A percentile compares a stretch with the other conserved stretches of the same genome.
phyloP scores from a whole-genome alignment of 495 filamentous ascomycete genomes.

The Tuber microsphaerosporum region DNA sequence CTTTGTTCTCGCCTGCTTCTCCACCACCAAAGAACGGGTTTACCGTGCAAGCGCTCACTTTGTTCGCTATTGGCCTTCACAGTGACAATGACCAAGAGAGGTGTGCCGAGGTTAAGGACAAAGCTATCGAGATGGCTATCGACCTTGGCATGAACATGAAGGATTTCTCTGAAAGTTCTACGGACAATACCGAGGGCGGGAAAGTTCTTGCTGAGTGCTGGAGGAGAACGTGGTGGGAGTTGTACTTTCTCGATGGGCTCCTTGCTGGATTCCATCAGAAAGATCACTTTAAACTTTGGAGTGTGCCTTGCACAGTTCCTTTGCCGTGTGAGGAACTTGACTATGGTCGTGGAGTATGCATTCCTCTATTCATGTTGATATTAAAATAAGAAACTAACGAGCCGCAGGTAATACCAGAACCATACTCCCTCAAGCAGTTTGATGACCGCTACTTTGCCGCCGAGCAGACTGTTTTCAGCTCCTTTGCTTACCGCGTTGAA shows the following conservation, averaged over 20 bases:
- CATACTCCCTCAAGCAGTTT: slow-evolving; percentile 61
- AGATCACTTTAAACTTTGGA: slow-evolving; percentile 53
- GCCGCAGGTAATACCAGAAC: slow-evolving; percentile 54
- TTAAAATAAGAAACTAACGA: slow-evolving; percentile 14
- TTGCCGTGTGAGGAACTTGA: slow-evolving; percentile 74
- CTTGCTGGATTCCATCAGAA: slow-evolving; percentile 53
- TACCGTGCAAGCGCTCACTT: slow-evolving; percentile 66
- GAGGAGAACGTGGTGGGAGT: slow-evolving; percentile 86
- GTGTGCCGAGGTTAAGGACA: slow-evolving; percentile 58
- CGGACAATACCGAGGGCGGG: slow-evolving; percentile 43
- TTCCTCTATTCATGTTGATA: neutral
- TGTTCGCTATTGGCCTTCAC: slow-evolving; percentile 71
- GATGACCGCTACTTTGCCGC: slow-evolving; percentile 60
- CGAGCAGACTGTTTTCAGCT: slow-evolving; percentile 63
- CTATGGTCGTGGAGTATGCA: slow-evolving; percentile 57
- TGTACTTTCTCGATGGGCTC: slow-evolving; percentile 72
- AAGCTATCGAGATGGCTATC: slow-evolving; percentile 63
- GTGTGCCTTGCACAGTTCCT: slow-evolving; percentile 53
- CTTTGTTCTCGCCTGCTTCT: slow-evolving; percentile 46
- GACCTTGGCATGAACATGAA: slow-evolving; percentile 66
- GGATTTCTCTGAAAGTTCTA: slow-evolving; percentile 38
- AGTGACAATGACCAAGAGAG: slow-evolving; percentile 61
- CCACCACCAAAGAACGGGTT: slow-evolving; percentile 54
- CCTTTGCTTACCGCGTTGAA: slow-evolving; percentile 69
- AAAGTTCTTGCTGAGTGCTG: slow-evolving; percentile 64